Evolutionary conservation across 495 filamentous ascomycete genomes (phyloP).

Genomic region (Baudoinia panamericana): DNA sequence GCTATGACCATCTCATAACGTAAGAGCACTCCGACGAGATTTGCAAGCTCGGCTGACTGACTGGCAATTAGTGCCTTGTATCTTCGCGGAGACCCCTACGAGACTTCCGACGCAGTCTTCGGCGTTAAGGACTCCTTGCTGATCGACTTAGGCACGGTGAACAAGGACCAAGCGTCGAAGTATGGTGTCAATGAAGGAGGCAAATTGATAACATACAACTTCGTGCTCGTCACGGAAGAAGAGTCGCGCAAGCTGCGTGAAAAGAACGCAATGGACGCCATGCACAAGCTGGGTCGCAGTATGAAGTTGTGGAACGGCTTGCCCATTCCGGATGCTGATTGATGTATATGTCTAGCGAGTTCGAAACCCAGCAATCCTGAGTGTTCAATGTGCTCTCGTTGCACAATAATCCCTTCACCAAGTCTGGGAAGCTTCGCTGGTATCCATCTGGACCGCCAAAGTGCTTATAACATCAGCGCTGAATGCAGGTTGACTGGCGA

Average conservation of each 20-base stretch:
- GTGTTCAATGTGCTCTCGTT: too few relatives aligned
- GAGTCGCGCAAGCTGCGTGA: slow-evolving; percentile 56
- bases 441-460: too few relatives aligned
- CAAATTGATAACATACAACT: slow-evolving; percentile 50
- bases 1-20: slow-evolving; percentile 79
- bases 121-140: slow-evolving; percentile 79
- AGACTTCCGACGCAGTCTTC: slow-evolving; percentile 83
- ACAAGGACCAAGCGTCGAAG: slow-evolving; percentile 44
- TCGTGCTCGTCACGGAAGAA: slow-evolving; percentile 60
- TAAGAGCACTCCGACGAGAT: slow-evolving; percentile 31
- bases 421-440: too few relatives aligned
- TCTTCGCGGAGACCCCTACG: slow-evolving; percentile 71
- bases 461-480: too few relatives aligned
- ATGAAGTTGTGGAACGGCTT: slow-evolving; percentile 71
- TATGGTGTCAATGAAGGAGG: slow-evolving; percentile 43
- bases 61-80: slow-evolving; percentile 52
- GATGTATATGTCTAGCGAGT: too few relatives aligned
- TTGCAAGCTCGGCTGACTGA: slow-evolving; percentile 1
- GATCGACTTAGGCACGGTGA: slow-evolving; percentile 55
- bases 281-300: slow-evolving; percentile 56
- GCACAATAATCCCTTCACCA: too few relatives aligned
- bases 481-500: too few relatives aligned
- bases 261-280: slow-evolving; percentile 57
- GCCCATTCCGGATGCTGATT: slow-evolving; percentile 67
- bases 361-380: too few relatives aligned